Evolutionary conservation across 2,329 filamentous ascomycete genomes (phyloP), one percentile per base, ranked within the genome.

Genomic region (Dactylellina parvicollis): DNA sequence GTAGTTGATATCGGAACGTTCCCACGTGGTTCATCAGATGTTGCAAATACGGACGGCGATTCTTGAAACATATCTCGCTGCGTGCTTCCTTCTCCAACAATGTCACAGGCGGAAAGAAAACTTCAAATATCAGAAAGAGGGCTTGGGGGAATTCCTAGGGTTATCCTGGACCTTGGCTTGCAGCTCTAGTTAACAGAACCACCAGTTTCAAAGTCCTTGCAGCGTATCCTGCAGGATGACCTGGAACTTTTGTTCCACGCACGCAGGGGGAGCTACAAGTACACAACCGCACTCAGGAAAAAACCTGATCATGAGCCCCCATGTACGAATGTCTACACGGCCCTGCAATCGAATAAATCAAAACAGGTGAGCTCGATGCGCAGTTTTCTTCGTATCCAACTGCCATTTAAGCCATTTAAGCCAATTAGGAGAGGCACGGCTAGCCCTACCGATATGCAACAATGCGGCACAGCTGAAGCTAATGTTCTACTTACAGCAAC

Each of bases 351-450:
- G 38, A 49, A 26, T 40, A 32, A 28, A 34, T 36, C 66, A 32
- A 56, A 65, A 54, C 20, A 64, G 65, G 56, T 64, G 66, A 71
- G 66, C 57, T 71, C 57, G 66, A 71, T 71, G 57, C 57, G 26
- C 49, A 56, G 56, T 71, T 62, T 62, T 49, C 46, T 69, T 71
- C 66, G 66, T 62, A 62, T 71, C 66, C 66, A 57, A 62, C 66
- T 71, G 56, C 55, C 62, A n/a, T n/a, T n/a, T n/a, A n/a, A n/a
- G n/a, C n/a, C n/a, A n/a, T 52, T 26, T 36, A 40, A 62, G 12
- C 46, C 49, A 47, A 34, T 65, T n/a, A 54, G 16, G 18, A 61
- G 20, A 40, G 66, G 50, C 66, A 62, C 57, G 50, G 50, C 26
- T 71, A 71, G 66, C 66, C 66, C 57, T 71, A 71, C 49, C 40